Conservation (phyloP, 2,329 filamentous ascomycete species). For the Cladorrhinum sp. region DNA sequence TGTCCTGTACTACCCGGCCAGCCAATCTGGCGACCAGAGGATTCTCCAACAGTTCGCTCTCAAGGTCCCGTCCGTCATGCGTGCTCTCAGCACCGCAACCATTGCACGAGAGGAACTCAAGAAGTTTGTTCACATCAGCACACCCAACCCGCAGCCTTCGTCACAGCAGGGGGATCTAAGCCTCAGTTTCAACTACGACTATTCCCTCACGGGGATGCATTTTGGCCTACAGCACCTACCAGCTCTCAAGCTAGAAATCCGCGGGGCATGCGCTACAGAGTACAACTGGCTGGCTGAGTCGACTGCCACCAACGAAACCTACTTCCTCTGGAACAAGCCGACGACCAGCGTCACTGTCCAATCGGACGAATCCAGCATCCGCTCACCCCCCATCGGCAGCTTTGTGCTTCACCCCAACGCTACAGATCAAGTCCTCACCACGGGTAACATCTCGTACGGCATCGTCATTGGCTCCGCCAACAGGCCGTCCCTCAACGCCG, state of each 20-base stretch:
- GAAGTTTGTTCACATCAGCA: neutral
- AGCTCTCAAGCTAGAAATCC: neutral
- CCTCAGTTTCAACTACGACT: neutral
- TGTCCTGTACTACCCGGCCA: slow-evolving; percentile 1
- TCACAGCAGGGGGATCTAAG: neutral
- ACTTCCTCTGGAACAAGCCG: neutral
- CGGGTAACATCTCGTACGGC: slow-evolving; percentile 12
- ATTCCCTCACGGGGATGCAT: slow-evolving; percentile 7
- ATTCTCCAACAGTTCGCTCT: neutral
- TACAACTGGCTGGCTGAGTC: slow-evolving; percentile 9
- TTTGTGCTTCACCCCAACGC: neutral
- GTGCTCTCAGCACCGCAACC: slow-evolving; percentile 11
- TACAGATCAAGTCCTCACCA: neutral
- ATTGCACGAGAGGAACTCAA: neutral
- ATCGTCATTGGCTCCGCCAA: neutral
- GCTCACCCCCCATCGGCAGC: neutral
- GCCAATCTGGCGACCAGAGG: neutral
- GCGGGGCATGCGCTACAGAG: slow-evolving; percentile 7
- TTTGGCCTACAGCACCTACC: slow-evolving; percentile 6
- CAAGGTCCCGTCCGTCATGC: neutral
- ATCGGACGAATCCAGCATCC: neutral
- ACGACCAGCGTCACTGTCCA: neutral
- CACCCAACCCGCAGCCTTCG: neutral
- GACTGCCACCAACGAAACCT: neutral
- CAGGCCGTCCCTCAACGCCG: neutral